phyloP scores from a whole-genome alignment of 2,329 filamentous ascomycete genomes.

The Ophiostoma angusticollis region DNA sequence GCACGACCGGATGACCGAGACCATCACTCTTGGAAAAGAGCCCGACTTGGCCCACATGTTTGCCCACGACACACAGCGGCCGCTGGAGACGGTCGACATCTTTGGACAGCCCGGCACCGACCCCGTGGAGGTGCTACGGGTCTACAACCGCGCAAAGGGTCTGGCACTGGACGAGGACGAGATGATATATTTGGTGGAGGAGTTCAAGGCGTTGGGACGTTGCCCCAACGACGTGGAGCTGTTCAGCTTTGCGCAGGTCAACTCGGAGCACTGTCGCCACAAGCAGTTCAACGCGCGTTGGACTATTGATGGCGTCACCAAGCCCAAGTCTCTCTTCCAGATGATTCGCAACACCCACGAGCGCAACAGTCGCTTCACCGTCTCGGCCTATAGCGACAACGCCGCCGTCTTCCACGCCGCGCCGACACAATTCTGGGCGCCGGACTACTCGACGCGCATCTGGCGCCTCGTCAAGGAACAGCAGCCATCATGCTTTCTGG shows the following conservation, averaged over 20 bases:
- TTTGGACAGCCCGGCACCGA: slow-evolving; percentile 42
- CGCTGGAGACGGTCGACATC: slow-evolving; percentile 65
- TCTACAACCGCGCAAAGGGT: slow-evolving; percentile 73
- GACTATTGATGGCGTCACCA: slow-evolving; percentile 78
- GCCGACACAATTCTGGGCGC: slow-evolving; percentile 68
- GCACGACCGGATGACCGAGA: slow-evolving; percentile 94
- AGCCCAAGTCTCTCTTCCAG: slow-evolving; percentile 71
- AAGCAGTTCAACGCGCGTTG: slow-evolving; percentile 97
- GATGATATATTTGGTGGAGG: slow-evolving; percentile 86
- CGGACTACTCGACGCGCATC: slow-evolving; percentile 70
- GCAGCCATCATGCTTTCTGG: slow-evolving; percentile 58
- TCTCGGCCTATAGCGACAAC: slow-evolving; percentile 96
- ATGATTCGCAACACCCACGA: slow-evolving; percentile 98
- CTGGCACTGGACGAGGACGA: slow-evolving; percentile 79
- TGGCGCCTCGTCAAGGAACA: slow-evolving; percentile 81
- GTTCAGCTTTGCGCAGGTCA: slow-evolving; percentile 99
- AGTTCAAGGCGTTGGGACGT: slow-evolving; percentile 54
- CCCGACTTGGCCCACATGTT: slow-evolving; percentile 65
- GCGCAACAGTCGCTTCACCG: slow-evolving; percentile 64
- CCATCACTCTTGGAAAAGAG: slow-evolving; percentile 41
- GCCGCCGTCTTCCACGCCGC: slow-evolving; percentile 79
- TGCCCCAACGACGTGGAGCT: slow-evolving; percentile 81
- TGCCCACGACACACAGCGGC: slow-evolving; percentile 46
- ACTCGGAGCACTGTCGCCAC: slow-evolving; percentile 78
- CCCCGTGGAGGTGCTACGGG: slow-evolving; percentile 60